Evolutionary conservation across 2,329 filamentous ascomycete genomes (phyloP).

Genomic region (Epicoccum nigrum): DNA sequence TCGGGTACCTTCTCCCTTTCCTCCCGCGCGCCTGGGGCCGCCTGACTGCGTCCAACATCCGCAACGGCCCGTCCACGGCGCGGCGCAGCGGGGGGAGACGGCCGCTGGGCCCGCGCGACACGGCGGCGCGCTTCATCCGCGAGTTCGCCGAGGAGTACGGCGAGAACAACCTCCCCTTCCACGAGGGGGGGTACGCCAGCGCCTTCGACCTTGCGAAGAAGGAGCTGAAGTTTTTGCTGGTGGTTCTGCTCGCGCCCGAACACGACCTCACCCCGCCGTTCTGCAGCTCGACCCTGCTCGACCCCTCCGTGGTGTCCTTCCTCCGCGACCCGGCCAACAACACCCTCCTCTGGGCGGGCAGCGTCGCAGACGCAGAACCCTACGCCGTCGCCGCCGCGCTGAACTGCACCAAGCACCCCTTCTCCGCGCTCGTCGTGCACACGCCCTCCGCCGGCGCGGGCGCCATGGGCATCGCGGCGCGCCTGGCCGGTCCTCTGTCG

Average conservation of each 20-base stretch:
- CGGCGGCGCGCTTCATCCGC: constrained; percentile 83
- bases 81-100: constrained; percentile 69
- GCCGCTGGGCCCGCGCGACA: constrained; percentile 82
- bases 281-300: constrained; percentile 79
- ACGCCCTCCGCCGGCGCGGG: constrained; percentile 78
- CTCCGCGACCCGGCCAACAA: constrained; percentile 77
- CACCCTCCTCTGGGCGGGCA: constrained; percentile 90
- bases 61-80: constrained; percentile 50
- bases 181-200: constrained; percentile 89
- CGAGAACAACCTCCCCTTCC: constrained; percentile 72
- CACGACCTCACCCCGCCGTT: constrained; percentile 90
- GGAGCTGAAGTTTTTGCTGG: constrained; percentile 89
- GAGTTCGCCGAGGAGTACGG: constrained; percentile 97
- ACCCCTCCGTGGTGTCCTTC: constrained; percentile 74
- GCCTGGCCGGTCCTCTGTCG: constrained; percentile 74
- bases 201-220: constrained; percentile 88
- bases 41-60: constrained; percentile 56
- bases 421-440: constrained; percentile 82
- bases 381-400: constrained; percentile 91
- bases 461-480: constrained; percentile 87
- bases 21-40: constrained; percentile 68
- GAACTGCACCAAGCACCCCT: constrained; percentile 90
- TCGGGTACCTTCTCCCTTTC: constrained; percentile 81
- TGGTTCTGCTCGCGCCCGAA: constrained; percentile 86
- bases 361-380: constrained; percentile 89